Evolutionary conservation across 441 rosid species (phyloP), one percentile per base, ranked within the genome.

Genomic region (Erodium texanum): DNA sequence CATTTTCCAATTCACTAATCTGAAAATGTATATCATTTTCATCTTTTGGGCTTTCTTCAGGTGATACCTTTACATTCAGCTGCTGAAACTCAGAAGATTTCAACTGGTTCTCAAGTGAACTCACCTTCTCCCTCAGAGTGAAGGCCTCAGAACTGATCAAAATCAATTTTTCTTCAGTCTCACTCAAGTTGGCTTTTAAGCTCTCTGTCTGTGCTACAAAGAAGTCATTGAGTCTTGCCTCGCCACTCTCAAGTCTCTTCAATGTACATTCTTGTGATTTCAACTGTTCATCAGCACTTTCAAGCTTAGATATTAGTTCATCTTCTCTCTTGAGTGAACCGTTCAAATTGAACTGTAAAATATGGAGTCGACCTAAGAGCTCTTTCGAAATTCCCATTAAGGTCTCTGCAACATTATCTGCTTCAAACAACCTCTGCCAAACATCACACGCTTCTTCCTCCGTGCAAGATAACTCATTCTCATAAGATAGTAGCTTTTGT

Each of bases 1-100:
- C 72, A 74, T 75, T 79, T 70, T 89, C 98, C 99, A 92, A 89
- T 75, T 94, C 98, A 66, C 71, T 66, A 71, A 92, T 87, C n/a
- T 45, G 52, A 12, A 45, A 45, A 41, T 41, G 48, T 41, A 41
- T 9, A 45, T 12, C 52, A 15, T 0, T 45, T 12, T 45, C 52
- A 3, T 45, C 20, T 16, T 80, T 75, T 50, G 68, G 77, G 67
- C 68, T 72, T 75, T 69, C 80, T 66, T 76, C 75, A 5, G 15
- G 27, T 36, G 79, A 79, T 45, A 72, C 66, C 65, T 79, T 75
- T 38, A 12, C 66, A 24, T 69, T 80, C 23, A 67, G 62, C 71
- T 78, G 38, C 73, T 85, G 80, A 67, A 69, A 24, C 75, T 69
- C 88, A 27, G 74, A 75, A 70, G 81, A 85, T 68, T 76, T 76